A percentile compares a stretch with the other conserved stretches of the same genome.
Conservation (phyloP, 768 basidiomycete genomes). For the Termitomyces eurrhizus region DNA sequence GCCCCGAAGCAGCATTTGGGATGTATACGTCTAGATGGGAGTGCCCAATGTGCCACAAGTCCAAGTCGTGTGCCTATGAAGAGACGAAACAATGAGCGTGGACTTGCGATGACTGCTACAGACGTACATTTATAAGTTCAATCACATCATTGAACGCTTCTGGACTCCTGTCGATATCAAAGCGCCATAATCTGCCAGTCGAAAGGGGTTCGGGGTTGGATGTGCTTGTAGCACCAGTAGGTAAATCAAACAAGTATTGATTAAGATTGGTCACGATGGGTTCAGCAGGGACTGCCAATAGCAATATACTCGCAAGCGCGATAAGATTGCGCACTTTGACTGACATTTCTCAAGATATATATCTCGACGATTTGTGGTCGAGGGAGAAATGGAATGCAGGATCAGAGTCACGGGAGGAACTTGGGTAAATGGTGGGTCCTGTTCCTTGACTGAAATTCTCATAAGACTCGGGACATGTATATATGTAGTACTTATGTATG, state of each 20-base stretch:
- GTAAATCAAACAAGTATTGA: conserved; percentile 11
- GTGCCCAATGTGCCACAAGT: conserved; percentile 47
- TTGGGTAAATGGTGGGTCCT: neutral
- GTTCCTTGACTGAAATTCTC: neutral
- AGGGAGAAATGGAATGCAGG: neutral
- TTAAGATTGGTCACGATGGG: conserved; percentile 3
- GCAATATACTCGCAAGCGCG: conserved; percentile 13
- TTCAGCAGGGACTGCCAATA: conserved; percentile 12
- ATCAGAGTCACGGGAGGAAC: neutral
- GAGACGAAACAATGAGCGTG: conserved; percentile 2
- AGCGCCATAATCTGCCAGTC: conserved; percentile 18
- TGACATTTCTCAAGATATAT: neutral
- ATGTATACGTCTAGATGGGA: conserved; percentile 48
- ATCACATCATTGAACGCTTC: conserved; percentile 10
- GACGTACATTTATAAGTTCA: conserved; percentile 10
- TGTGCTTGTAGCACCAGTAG: neutral
- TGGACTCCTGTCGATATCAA: conserved; percentile 6
- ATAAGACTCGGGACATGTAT: neutral
- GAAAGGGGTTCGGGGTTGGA: conserved; percentile 6
- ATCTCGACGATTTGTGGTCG: neutral
- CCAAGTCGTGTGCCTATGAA: conserved; percentile 38
- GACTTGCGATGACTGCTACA: neutral
- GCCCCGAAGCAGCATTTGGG: conserved; percentile 4
- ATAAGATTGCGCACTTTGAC: conserved; percentile 4
- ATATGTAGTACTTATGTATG: no score